Conservation (phyloP, 2,329 filamentous ascomycete genomes). For the Daldinia eschscholtzii region DNA sequence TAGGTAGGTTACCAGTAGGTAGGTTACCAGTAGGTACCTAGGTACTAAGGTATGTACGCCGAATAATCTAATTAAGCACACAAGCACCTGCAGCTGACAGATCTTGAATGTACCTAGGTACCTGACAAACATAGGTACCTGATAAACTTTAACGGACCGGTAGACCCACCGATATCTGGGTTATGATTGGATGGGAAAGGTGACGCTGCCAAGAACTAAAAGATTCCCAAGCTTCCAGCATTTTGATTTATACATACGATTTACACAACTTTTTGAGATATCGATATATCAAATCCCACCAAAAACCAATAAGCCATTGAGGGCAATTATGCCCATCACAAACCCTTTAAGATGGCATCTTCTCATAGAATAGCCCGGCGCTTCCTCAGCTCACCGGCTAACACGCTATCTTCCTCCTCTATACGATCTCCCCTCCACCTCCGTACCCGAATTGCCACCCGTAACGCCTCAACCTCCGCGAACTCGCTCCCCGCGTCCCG, state of each 20-base stretch:
- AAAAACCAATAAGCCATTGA: constrained; percentile 47
- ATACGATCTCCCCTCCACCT: constrained; percentile 39
- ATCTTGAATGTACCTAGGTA: not conserved
- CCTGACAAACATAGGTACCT: not conserved
- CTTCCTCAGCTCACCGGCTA: constrained; percentile 39
- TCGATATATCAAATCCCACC: constrained; percentile 10
- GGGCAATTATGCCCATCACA: constrained; percentile 48
- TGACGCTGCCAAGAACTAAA: constrained; percentile 11
- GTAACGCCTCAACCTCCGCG: constrained; percentile 42
- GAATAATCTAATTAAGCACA: not conserved
- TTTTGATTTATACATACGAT: constrained; percentile 2
- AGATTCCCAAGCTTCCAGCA: constrained; percentile 27
- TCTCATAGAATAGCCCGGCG: constrained; percentile 44
- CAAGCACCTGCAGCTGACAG: not conserved
- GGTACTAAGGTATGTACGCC: no score
- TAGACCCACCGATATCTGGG: not conserved
- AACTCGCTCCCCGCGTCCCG: constrained; percentile 47
- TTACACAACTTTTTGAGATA: not conserved
- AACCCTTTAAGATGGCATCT: constrained; percentile 46
- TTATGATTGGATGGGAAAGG: constrained; percentile 3
- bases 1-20: no score
- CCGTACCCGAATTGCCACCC: constrained; percentile 38
- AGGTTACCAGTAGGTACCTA: no score
- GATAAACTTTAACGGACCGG: not conserved
- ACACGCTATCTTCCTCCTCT: constrained; percentile 28